These are phyloP conservation scores for Tagetes erecta DNA, from an alignment of 129 eudicot species.

Conservation along the genomic window DNA sequence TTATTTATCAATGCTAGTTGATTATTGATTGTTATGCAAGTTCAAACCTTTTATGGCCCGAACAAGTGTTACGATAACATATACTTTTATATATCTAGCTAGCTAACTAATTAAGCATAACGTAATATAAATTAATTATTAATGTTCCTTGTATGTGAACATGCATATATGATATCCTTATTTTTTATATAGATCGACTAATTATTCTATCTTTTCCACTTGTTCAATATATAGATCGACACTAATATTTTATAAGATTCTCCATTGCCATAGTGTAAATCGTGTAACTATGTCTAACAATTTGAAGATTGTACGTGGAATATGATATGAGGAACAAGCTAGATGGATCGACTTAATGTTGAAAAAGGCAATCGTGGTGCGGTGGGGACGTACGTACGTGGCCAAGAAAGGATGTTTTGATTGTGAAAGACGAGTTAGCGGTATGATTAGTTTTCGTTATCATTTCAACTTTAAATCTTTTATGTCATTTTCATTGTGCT, in stretches of 20 bases:
- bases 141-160: background rate
- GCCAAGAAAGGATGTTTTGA: background rate
- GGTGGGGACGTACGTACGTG: slow-evolving; percentile 2
- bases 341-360: background rate
- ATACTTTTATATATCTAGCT: background rate
- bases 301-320: slow-evolving; percentile 12
- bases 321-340: background rate
- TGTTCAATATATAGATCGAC: background rate
- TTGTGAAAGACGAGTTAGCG: background rate
- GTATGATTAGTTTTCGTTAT: background rate
- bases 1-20: background rate
- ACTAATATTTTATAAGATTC: slow-evolving; percentile 7
- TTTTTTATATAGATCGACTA: background rate
- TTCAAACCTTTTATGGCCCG: background rate
- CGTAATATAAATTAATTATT: background rate
- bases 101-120: background rate
- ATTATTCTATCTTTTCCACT: background rate
- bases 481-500: background rate
- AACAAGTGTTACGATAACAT: background rate
- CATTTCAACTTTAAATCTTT: background rate
- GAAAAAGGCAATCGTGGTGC: background rate
- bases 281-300: slow-evolving; percentile 1
- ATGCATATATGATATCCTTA: background rate
- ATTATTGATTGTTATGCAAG: background rate
- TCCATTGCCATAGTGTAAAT: background rate